Conservation (phyloP, 2,329 filamentous ascomycete genomes). For the Nemania sp. region DNA sequence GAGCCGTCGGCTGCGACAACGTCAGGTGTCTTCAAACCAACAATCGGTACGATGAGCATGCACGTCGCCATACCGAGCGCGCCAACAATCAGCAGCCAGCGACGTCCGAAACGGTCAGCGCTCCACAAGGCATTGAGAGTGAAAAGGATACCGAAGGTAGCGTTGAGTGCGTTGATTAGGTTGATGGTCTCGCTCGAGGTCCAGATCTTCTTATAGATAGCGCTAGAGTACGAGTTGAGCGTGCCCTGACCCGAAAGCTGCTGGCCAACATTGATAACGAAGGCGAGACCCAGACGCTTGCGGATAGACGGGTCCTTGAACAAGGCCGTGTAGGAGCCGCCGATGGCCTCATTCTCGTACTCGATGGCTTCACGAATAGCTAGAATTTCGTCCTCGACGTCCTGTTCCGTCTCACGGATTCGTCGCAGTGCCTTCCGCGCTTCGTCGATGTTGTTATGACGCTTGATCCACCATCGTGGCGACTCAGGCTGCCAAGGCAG, state of each 20-base stretch:
- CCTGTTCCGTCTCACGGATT: constrained; percentile 73
- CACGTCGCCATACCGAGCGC: constrained; percentile 75
- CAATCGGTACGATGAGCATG: constrained; percentile 73
- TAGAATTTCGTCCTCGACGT: constrained; percentile 74
- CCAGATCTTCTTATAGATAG: constrained; percentile 80
- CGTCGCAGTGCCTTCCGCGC: constrained; percentile 68
- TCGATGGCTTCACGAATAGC: constrained; percentile 76
- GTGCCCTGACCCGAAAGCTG: constrained; percentile 80
- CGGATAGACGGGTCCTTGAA: constrained; percentile 78
- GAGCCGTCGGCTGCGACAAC: constrained; percentile 56
- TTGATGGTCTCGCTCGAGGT: constrained; percentile 69
- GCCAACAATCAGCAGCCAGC: constrained; percentile 76
- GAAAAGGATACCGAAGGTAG: constrained; percentile 78
- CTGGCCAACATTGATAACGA: constrained; percentile 76
- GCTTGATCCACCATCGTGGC: constrained; percentile 76
- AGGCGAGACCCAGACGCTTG: constrained; percentile 73
- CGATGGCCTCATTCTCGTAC: constrained; percentile 78
- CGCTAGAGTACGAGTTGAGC: constrained; percentile 78
- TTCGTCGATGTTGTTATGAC: constrained; percentile 68
- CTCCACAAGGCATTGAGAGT: constrained; percentile 80
- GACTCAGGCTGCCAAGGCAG: constrained; percentile 76
- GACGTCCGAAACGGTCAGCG: constrained; percentile 77
- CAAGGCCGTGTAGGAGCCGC: constrained; percentile 71
- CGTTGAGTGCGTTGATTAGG: constrained; percentile 80
- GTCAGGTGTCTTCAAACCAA: constrained; percentile 64